These are phyloP conservation scores for Epichloe elymi DNA, from an alignment of 2,329 filamentous ascomycete species.

Conservation along the genomic window DNA sequence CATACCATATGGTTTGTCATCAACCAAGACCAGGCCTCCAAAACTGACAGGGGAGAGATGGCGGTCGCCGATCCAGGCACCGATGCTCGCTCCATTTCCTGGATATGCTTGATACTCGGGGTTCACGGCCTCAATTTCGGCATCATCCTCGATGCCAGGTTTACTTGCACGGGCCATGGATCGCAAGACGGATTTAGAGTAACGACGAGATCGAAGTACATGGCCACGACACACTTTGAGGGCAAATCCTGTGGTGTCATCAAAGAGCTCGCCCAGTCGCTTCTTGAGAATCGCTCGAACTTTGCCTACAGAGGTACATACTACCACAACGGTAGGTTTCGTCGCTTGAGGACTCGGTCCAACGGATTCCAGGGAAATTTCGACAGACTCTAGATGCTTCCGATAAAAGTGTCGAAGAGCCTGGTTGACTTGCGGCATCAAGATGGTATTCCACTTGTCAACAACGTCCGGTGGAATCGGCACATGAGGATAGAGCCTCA, in stretches of 20 bases:
- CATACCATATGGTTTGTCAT: conserved; percentile 80
- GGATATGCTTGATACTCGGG: conserved; percentile 68
- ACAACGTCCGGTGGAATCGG: conserved; percentile 46
- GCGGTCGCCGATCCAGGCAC: conserved; percentile 72
- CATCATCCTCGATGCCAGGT: conserved; percentile 7
- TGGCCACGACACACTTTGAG: conserved; percentile 62
- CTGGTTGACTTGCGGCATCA: conserved; percentile 62
- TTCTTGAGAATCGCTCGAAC: conserved; percentile 59
- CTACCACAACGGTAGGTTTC: conserved; percentile 61
- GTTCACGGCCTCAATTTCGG: conserved; percentile 41
- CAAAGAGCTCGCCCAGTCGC: conserved; percentile 52
- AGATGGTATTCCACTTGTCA: conserved; percentile 56
- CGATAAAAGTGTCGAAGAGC: conserved; percentile 58
- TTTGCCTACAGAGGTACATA: conserved; percentile 62
- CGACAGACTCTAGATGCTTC: conserved; percentile 62
- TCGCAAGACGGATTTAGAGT: conserved; percentile 16
- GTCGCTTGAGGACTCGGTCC: conserved; percentile 54
- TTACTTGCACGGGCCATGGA: conserved; percentile 17
- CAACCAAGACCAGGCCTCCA: conserved; percentile 74
- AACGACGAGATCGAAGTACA: conserved; percentile 46
- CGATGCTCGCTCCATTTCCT: conserved; percentile 80
- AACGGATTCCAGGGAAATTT: conserved; percentile 64
- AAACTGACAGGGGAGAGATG: conserved; percentile 87
- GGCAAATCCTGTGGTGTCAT: conserved; percentile 46
- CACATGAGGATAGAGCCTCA: conserved; percentile 47